Evolutionary conservation across 306 rosid species (phyloP), one percentile per base, ranked within the genome.

Genomic region (Aeschynomene evenia): DNA sequence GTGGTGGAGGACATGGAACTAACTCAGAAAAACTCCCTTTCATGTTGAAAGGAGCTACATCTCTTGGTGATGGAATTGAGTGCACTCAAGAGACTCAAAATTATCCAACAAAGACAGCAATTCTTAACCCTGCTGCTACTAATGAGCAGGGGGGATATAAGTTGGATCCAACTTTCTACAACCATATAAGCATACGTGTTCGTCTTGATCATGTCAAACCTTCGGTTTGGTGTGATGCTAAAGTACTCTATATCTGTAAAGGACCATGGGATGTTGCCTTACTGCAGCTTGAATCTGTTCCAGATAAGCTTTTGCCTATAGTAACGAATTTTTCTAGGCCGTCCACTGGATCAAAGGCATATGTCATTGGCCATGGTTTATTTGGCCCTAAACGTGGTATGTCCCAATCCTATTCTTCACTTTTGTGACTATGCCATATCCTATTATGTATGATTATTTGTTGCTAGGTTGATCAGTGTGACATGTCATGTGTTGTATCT

Each of bases 221-320:
- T 71, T 88, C 88, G 89, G 68, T 81, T 55, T 93, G 98, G 98
- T 79, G 89, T 61, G 85, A 81, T 40, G 97, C 98, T 70, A 90
- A 74, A 85, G 86, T 88, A 43, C 74, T 93, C 2, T 90, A 80
- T 76, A 58, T 93, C 58, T 90, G 96, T 70, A 86, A 85, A 83
- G 98, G 98, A 74, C 90, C 97, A 64, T 81, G 90, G 88, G 97
- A 94, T 76, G 89, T 88, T 82, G 96, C 98, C 63, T 73, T 94
- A 58, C 77, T 94, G 73, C 90, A 87, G 90, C 94, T 86, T 70
- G 81, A 88, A 77, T 60, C 77, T 67, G 59, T 88, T 72, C 91
- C 82, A n/a, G 87, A 87, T 83, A 80, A 80, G 67, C 85, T 90
- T 80, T 84, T 73, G 0, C 95, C 97, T 60, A 74, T 94, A 63